Evolutionary conservation across 2,329 filamentous ascomycete genomes (phyloP).

Genomic region (Phaeosphaeria sp.): DNA sequence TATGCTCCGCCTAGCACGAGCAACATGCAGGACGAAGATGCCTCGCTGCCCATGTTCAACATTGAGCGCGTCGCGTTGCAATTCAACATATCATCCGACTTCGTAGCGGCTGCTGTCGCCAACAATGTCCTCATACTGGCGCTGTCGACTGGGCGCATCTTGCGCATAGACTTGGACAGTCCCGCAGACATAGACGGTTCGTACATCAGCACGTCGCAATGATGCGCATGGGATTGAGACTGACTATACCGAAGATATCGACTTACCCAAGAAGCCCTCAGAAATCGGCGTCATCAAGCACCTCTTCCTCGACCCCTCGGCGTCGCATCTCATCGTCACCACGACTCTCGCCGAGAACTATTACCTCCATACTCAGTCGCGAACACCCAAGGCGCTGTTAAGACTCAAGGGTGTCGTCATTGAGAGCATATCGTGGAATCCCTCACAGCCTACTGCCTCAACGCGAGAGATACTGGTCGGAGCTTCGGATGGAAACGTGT

Average conservation of each 20-base stretch:
- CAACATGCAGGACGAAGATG: slow-evolving; percentile 65
- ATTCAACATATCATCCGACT: slow-evolving; percentile 93
- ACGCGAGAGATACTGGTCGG: slow-evolving; percentile 94
- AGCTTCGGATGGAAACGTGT: slow-evolving; percentile 91
- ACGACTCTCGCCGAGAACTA: slow-evolving; percentile 95
- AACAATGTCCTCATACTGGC: slow-evolving; percentile 96
- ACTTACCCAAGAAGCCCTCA: slow-evolving; percentile 89
- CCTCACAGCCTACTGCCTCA: slow-evolving; percentile 87
- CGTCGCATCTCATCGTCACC: slow-evolving; percentile 90
- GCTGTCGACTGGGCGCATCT: slow-evolving; percentile 87
- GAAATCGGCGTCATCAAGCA: slow-evolving; percentile 91
- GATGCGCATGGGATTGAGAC: slow-evolving; percentile 1
- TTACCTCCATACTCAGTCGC: slow-evolving; percentile 95
- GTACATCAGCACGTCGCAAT: slow-evolving; percentile 13
- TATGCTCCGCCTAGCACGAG: slow-evolving; percentile 73
- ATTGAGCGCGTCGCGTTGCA: slow-evolving; percentile 91
- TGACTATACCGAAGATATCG: slow-evolving; percentile 73
- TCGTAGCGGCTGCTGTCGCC: slow-evolving; percentile 93
- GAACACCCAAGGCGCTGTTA: slow-evolving; percentile 81
- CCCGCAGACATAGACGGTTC: slow-evolving; percentile 86
- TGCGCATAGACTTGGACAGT: slow-evolving; percentile 92
- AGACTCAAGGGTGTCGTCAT: slow-evolving; percentile 86
- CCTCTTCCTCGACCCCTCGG: slow-evolving; percentile 97
- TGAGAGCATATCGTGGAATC: slow-evolving; percentile 93
- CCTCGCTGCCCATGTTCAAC: slow-evolving; percentile 86